Evolutionary conservation across 1,139 yeast genomes (phyloP), one percentile per base, ranked within the genome.

Genomic region (Taphrina pruni): DNA sequence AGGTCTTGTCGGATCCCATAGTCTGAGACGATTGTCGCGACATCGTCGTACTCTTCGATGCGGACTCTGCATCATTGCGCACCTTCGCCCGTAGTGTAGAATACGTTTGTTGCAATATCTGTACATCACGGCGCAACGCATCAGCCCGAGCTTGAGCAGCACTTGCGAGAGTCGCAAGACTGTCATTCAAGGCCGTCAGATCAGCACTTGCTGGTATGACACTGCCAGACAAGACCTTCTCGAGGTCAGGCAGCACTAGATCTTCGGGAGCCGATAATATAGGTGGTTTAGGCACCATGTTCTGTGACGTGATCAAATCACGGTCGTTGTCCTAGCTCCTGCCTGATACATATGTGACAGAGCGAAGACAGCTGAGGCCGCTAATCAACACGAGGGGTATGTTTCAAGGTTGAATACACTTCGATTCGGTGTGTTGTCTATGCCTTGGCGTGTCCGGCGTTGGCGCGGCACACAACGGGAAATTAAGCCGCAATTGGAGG

Each of bases 81-180:
- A 57, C 69, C 21, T 57, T 65, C 14, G 54, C 41, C 21, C 54
- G 51, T 38, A 65, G 45, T n/a, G 64, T 32, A 8, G 48, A 36
- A 41, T 57, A 57, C 14, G 56, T 52, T 17, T 65, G 64, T 45
- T 57, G 69, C 20, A 65, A 36, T 14, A 57, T 43, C 52, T 65
- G 51, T 11, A 51, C 46, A 26, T 65, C 69, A 6, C 69, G 57
- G 20, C 57, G 39, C 4, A 65, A 45, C 6, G 69, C 69, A 36
- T 66, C 66, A 1, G 69, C 69, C 3, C 69, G 60, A n/a, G 60
- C 61, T 20, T 66, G 66, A 14, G 69, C 69, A 17, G 58, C 50
- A 9, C 56, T 54, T 7, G 65, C 60, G 6, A 60, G 61, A 21
- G 21, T 55, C 7, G 56, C 56, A 9, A 66, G 46, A 38, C 45